These are phyloP conservation scores for Catenaria anguillulae DNA, from an alignment of 371 early-diverging fungal species.

Conservation along the genomic window DNA sequence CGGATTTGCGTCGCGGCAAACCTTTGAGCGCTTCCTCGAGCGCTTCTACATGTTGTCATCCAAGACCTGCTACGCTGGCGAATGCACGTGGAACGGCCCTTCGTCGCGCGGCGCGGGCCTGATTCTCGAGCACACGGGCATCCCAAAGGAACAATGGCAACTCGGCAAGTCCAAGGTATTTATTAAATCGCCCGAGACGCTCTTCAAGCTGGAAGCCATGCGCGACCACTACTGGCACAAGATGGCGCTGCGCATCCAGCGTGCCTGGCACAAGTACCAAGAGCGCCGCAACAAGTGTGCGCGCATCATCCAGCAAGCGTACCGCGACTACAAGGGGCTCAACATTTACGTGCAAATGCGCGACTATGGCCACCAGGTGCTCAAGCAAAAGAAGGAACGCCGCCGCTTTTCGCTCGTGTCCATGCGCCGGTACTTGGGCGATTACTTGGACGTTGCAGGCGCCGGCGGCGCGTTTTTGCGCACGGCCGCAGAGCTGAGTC, in stretches of 20 bases:
- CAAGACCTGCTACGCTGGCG: slow-evolving; percentile 21
- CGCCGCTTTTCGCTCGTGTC: slow-evolving; percentile 71
- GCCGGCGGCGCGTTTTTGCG: slow-evolving; percentile 42
- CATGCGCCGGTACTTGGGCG: slow-evolving; percentile 75
- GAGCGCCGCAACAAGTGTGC: slow-evolving; percentile 52
- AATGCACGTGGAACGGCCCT: slow-evolving; percentile 42
- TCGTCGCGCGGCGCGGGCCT: slow-evolving; percentile 35
- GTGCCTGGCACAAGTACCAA: slow-evolving; percentile 15
- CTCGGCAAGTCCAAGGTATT: slow-evolving; percentile 96
- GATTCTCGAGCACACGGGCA: slow-evolving; percentile 54
- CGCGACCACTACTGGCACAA: slow-evolving; percentile 46
- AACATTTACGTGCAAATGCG: slow-evolving; percentile 54
- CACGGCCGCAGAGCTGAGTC: slow-evolving; percentile 41
- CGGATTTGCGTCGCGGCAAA: slow-evolving; percentile 92
- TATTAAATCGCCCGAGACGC: slow-evolving; percentile 86
- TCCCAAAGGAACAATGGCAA: slow-evolving; percentile 74
- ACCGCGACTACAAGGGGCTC: slow-evolving; percentile 34
- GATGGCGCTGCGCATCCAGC: slow-evolving; percentile 23
- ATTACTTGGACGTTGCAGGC: slow-evolving; percentile 65
- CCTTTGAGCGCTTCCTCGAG: slow-evolving; percentile 82
- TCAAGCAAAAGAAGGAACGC: slow-evolving; percentile 45
- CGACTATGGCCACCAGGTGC: slow-evolving; percentile 34
- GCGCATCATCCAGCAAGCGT: slow-evolving; percentile 40
- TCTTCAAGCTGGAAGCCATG: slow-evolving; percentile 58
- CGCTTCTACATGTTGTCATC: slow-evolving; percentile 77